Percentiles rank a stretch among this genome's conserved stretches.
These are phyloP conservation scores for Silene coronaria DNA, from an alignment of 179 eudicot genomes.

Conservation along the genomic window DNA sequence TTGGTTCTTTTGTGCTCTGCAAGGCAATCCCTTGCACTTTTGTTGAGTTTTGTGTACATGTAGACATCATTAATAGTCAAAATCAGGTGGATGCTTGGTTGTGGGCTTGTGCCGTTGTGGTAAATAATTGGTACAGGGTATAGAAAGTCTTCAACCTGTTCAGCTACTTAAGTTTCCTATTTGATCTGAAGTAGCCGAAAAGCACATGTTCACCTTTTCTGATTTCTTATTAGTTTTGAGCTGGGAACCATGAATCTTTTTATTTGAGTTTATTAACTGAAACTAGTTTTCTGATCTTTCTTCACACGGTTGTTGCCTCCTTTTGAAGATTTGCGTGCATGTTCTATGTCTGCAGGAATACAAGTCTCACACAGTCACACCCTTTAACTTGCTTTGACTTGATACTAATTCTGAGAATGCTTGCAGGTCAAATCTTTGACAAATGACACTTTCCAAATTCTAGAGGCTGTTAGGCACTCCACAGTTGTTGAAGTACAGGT, in stretches of 20 bases:
- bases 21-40: not conserved
- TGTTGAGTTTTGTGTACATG: not conserved
- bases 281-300: not conserved
- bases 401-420: not conserved
- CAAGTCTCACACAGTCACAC: not conserved
- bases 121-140: not conserved
- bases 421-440: conserved; percentile 61
- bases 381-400: not conserved
- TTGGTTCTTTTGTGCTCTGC: not conserved
- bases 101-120: not conserved
- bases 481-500: conserved; percentile 77
- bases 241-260: not conserved
- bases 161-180: not conserved
- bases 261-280: not conserved
- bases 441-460: conserved; percentile 46
- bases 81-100: not conserved
- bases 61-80: not conserved
- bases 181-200: not conserved
- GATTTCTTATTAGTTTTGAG: not conserved
- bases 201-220: not conserved
- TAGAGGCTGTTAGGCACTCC: conserved; percentile 58
- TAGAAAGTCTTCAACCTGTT: not conserved
- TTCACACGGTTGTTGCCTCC: not conserved
- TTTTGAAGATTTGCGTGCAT: not conserved
- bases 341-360: not conserved